Conservation (phyloP, 192 early-diverging fungal species). For the Coemansia sp. region DNA sequence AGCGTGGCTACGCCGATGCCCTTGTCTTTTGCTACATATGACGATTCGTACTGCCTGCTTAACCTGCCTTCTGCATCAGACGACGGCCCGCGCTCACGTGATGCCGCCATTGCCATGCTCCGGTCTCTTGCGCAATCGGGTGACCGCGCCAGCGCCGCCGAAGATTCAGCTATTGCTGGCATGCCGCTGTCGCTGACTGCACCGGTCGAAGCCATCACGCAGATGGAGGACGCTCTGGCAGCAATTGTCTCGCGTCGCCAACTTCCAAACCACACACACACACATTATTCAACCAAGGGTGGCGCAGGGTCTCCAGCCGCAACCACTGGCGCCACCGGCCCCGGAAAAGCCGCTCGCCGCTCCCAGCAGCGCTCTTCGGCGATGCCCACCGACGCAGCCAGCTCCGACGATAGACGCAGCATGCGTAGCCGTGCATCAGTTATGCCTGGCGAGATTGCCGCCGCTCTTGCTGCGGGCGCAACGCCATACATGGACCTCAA, state of each 20-base stretch:
- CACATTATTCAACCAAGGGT: conserved; percentile 16
- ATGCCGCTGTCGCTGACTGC: conserved; percentile 38
- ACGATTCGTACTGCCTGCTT: conserved; percentile 48
- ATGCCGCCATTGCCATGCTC: conserved; percentile 33
- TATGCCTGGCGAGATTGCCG: conserved; percentile 26
- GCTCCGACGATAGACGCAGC: conserved; percentile 46
- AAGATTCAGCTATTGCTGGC: not conserved
- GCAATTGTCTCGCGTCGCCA: conserved; percentile 39
- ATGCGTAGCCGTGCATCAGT: conserved; percentile 34
- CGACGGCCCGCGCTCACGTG: conserved; percentile 29
- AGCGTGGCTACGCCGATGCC: conserved; percentile 1
- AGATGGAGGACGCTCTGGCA: conserved; percentile 42
- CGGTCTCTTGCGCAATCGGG: conserved; percentile 23
- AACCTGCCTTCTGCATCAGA: conserved; percentile 4
- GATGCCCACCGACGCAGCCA: conserved; percentile 20
- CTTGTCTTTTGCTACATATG: conserved; percentile 18
- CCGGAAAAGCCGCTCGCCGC: conserved; percentile 36
- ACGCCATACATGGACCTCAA: conserved; percentile 45
- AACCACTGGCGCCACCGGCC: conserved; percentile 30
- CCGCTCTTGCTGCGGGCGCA: conserved; percentile 9
- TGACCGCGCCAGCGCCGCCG: not conserved
- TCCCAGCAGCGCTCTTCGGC: conserved; percentile 41
- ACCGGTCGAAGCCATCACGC: conserved; percentile 29
- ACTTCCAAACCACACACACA: conserved; percentile 41
- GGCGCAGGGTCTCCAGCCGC: conserved; percentile 37